Evolutionary conservation across 2,329 filamentous ascomycete genomes (phyloP).

Genomic region (Cladosporium sp.): DNA sequence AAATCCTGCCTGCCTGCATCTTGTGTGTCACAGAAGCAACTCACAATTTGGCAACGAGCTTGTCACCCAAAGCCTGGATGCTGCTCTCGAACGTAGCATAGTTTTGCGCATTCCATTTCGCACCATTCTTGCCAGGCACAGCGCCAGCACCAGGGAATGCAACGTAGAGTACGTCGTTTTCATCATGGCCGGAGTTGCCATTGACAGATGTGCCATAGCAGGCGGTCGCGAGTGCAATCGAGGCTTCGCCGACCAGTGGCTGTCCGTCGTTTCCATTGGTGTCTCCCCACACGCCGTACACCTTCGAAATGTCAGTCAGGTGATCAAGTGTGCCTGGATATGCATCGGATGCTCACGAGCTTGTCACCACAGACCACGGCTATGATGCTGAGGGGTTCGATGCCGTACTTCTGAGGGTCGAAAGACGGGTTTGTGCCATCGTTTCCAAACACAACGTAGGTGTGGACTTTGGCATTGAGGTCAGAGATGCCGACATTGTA

Average conservation of each 20-base stretch:
- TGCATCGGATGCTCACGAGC: slow-evolving; percentile 22
- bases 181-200: slow-evolving; percentile 54
- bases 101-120: slow-evolving; percentile 52
- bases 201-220: slow-evolving; percentile 51
- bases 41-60: slow-evolving; percentile 37
- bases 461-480: slow-evolving; percentile 49
- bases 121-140: slow-evolving; percentile 49
- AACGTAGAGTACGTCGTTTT: slow-evolving; percentile 59
- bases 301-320: slow-evolving; percentile 16
- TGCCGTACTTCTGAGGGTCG: slow-evolving; percentile 30
- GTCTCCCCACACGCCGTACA: slow-evolving; percentile 60
- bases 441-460: slow-evolving; percentile 55
- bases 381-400: slow-evolving; percentile 52
- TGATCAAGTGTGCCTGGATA: too few relatives aligned
- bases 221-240: slow-evolving; percentile 54
- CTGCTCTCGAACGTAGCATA: slow-evolving; percentile 51
- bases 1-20: too few relatives aligned
- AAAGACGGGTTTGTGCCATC: slow-evolving; percentile 26
- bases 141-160: slow-evolving; percentile 56
- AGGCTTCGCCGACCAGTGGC: slow-evolving; percentile 46
- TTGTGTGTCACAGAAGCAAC: too few relatives aligned
- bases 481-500: slow-evolving; percentile 35
- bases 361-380: slow-evolving; percentile 52
- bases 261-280: slow-evolving; percentile 54
- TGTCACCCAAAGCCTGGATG: slow-evolving; percentile 49